Base-by-base conservation (phyloP, 768 basidiomycete species). In the Infundibulicybe gibba region DNA sequence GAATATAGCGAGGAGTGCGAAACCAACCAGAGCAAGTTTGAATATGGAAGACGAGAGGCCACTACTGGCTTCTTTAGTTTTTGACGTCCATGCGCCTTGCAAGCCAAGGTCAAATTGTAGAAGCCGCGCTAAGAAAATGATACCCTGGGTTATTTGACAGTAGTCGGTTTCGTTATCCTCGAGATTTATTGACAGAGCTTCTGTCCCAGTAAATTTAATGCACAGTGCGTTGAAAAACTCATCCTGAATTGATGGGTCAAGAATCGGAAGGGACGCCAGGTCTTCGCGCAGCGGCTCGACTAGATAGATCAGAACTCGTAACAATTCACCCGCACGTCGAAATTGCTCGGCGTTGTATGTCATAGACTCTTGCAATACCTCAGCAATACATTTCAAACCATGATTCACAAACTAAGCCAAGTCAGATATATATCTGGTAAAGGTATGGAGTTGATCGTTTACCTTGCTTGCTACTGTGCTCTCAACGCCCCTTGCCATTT, bases 61-160 rank as follows among this genome's bases (percentile, higher is more conserved):
- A 15, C 67, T 68, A 31, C 76, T 69, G 15, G 69, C 56, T 31
- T 75, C 75, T 52, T 72, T 81, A 34, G 72, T 68, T 41, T 64
- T 70, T 2, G 68, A 49, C 2, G 78, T 79, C 83, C 85, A 88
- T 4, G 61, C 58, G 8, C 71, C 74, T 14, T 72, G 74, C 55
- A 89, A 85, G 17, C 85, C 81, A 6, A 90, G 68, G 57, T 80
- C 74, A 50, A 90, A 90, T 55, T 91, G 88, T 17, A 90, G 54
- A 13, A 90, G 64, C 2, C 88, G 80, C 2, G 79, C 75, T 21
- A 89, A 62, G 31, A 89, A 72, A 16, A 85, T 68, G 21, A 79
- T 63, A 11, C 68, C 66, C 38, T 76, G 68, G 1, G 73, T 69
- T 14, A 68, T 47, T 52, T 60, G 57, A 31, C 47, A 44, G 37